Evolutionary conservation across 495 filamentous ascomycete species (phyloP).

Genomic region (Penicillium coprophilum): DNA sequence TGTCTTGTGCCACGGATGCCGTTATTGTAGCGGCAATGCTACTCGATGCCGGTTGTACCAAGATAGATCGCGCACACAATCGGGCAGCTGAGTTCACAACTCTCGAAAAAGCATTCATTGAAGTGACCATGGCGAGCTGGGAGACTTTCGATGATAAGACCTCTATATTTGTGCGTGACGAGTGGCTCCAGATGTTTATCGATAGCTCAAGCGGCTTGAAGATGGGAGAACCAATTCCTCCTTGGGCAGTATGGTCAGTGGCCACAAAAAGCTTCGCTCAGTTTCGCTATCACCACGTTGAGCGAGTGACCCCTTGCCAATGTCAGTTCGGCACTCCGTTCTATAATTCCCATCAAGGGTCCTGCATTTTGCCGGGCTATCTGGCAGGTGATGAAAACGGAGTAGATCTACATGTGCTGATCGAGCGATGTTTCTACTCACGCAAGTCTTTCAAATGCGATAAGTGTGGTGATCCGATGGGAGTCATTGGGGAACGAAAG

Average conservation of each 20-base stretch:
- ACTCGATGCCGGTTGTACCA: conserved; percentile 40
- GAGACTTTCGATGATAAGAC: conserved; percentile 21
- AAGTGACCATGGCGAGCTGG: conserved; percentile 36
- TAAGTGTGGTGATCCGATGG: conserved; percentile 6
- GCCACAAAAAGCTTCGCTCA: conserved; percentile 30
- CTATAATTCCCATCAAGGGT: conserved; percentile 1
- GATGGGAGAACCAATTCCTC: conserved; percentile 10
- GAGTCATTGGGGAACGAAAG: conserved; percentile 1
- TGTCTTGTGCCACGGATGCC: conserved; percentile 34
- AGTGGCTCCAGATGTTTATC: conserved; percentile 19
- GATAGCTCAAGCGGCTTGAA: conserved; percentile 2
- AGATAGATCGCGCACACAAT: conserved; percentile 28
- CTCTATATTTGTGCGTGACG: conserved; percentile 22
- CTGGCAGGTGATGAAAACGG: conserved; percentile 6
- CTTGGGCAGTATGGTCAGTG: conserved; percentile 25
- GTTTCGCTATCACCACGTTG: conserved; percentile 22
- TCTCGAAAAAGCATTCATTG: conserved; percentile 34
- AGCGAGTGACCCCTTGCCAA: conserved; percentile 9
- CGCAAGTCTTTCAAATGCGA: conserved; percentile 8
- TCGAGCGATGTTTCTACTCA: conserved; percentile 15
- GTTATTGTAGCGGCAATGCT: conserved; percentile 37
- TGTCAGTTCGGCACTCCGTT: conserved; percentile 1
- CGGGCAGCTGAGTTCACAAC: conserved; percentile 18
- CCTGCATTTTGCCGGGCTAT: conserved; percentile 11
- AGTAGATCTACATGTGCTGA: conserved; percentile 18